Evolutionary conservation across 2,329 filamentous ascomycete species (phyloP).

Genomic region (Tolypocladium cylindrosporum): DNA sequence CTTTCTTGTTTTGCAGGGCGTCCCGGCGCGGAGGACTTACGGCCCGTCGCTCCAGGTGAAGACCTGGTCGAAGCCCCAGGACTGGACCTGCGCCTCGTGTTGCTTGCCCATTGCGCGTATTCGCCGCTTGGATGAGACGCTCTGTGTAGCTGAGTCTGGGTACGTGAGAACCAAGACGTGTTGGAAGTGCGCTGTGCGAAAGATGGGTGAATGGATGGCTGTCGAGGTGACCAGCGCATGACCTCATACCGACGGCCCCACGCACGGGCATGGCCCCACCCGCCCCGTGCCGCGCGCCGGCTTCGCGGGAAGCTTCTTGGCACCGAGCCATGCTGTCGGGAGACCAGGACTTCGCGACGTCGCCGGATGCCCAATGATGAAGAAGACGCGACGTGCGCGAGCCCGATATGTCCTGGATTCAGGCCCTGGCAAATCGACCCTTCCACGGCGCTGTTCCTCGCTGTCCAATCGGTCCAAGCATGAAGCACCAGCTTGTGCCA

Average conservation of each 20-base stretch:
- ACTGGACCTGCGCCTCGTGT: conserved; percentile 49
- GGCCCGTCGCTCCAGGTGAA: conserved; percentile 64
- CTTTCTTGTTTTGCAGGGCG: neutral
- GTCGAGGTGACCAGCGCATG: neutral
- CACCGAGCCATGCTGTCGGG: neutral
- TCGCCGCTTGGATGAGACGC: neutral
- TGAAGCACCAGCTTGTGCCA: neutral
- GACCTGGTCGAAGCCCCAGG: conserved; percentile 60
- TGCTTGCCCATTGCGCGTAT: conserved; percentile 14
- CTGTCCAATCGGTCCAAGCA: neutral
- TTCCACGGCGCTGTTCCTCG: neutral
- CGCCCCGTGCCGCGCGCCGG: neutral
- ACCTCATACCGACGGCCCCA: neutral
- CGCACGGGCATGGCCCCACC: neutral
- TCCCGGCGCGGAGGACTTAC: conserved; percentile 33
- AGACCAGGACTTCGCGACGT: too few species aligned
- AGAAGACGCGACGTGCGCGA: neutral
- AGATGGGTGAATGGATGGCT: neutral
- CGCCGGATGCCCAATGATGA: neutral
- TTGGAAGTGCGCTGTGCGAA: neutral
- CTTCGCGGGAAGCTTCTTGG: neutral
- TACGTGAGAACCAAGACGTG: neutral
- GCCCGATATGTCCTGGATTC: neutral
- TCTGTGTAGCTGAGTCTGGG: neutral
- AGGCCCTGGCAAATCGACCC: neutral